Percentiles rank a stretch among this genome's conserved stretches.
phyloP scores from a whole-genome alignment of 345 rosid genomes.

The Ricinus communis region DNA sequence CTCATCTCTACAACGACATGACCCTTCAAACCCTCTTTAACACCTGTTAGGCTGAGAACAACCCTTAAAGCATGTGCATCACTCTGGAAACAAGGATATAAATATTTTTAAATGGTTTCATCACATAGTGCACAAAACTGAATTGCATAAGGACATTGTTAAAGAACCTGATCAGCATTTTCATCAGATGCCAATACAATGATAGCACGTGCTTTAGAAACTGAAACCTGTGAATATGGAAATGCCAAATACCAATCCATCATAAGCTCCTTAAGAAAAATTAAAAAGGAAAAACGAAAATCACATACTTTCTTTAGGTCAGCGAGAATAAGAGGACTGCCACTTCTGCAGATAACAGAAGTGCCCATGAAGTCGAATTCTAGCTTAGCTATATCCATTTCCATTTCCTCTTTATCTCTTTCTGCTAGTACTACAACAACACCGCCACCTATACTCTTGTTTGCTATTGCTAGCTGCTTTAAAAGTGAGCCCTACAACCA shows the following conservation, averaged over 20 bases:
- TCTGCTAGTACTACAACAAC: conserved; percentile 84
- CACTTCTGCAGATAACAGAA: conserved; percentile 89
- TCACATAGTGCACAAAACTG: conserved; percentile 7
- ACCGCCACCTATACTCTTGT: conserved; percentile 89
- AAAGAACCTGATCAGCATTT: conserved; percentile 87
- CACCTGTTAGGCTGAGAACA: conserved; percentile 88
- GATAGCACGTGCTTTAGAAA: conserved; percentile 85
- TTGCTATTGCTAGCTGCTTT: conserved; percentile 93
- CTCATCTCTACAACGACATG: conserved; percentile 97
- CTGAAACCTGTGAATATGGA: conserved; percentile 58
- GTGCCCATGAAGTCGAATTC: conserved; percentile 95
- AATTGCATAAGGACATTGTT: conserved; percentile 7
- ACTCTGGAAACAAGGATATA: conserved; percentile 47
- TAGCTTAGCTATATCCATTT: conserved; percentile 75
- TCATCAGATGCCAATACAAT: conserved; percentile 87
- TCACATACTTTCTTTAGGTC: conserved; percentile 71
- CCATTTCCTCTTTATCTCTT: conserved; percentile 97
- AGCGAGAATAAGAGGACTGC: conserved; percentile 84
- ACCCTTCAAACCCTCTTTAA: conserved; percentile 78
- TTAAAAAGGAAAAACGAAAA: neutral
- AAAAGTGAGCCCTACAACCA: conserved; percentile 76
- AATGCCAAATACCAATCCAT: conserved; percentile 12
- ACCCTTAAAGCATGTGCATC: conserved; percentile 93
- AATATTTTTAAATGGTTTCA: conserved; percentile 17
- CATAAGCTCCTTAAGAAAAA: neutral